Evolutionary conservation across 163 green algal genomes (phyloP), one percentile per base, ranked within the genome.

Genomic region (Volvox carteri): DNA sequence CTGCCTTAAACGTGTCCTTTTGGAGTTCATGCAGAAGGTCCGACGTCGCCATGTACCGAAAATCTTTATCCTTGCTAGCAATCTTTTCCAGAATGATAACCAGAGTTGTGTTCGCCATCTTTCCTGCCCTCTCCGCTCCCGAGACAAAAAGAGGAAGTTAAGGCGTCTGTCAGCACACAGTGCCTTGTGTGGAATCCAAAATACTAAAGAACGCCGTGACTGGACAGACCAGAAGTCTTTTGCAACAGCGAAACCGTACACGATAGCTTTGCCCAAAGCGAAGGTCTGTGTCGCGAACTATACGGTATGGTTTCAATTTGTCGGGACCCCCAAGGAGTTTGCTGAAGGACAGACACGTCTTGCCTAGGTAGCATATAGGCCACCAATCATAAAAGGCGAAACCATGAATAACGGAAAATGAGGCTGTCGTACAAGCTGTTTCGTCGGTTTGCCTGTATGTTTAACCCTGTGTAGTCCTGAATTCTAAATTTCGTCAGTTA

Each of bases 11-110:
- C 0, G 76, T 90, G 30, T 96, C 93, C 75, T 96, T 97, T n/a
- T 94, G 83, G 7, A 99, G 95, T 90, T 99, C 97, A 58, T 93
- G 94, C 18, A 97, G 92, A 68, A 99, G 89, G 91, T 99, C 97
- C 14, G 92, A 97, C 4, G 96, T 98, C 56, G 97, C 97, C 97
- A 99, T 99, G 88, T 98, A 99, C 25, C 97, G 91, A 83, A 96
- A 97, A 73, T 97, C 96, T 91, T 98, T 99, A 90, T 99, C 97
- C 70, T 97, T 96, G 28, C 94, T 97, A 4, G 87, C 90, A 50
- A 99, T 96, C 96, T 91, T 91, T 39, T 91, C 86, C 48, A 91
- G 21, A 67, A 91, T 91, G 28, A 86, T 50, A 23, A 87, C 67
- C 21, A 91, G 44, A 19, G 86, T 77, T 41, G 77, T 91, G 67